Evolutionary conservation across 2,329 filamentous ascomycete species (phyloP).

Genomic region (Paecilomyces niveus): DNA sequence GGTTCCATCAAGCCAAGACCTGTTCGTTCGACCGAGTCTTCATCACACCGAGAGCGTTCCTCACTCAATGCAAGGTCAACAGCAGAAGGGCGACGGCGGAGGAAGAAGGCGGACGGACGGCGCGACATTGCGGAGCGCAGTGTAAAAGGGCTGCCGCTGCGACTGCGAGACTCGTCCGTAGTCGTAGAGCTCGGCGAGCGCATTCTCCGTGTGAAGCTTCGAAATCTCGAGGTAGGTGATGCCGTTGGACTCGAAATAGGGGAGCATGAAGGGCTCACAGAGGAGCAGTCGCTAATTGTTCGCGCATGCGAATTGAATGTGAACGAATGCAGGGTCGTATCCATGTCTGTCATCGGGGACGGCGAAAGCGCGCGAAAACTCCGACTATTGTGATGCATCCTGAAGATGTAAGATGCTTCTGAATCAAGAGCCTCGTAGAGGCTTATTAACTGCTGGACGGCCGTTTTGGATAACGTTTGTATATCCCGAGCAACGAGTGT

Average conservation of each 20-base stretch:
- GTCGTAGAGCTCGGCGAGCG: constrained; percentile 9
- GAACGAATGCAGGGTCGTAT: constrained; percentile 25
- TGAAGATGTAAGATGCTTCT: neutral
- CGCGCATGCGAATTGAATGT: constrained; percentile 12
- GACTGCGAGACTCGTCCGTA: constrained; percentile 10
- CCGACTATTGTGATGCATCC: constrained; percentile 6
- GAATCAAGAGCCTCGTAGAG: constrained; percentile 13
- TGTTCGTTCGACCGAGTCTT: constrained; percentile 31
- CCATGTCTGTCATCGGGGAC: constrained; percentile 21
- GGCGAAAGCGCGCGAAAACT: constrained; percentile 8
- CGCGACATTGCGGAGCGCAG: constrained; percentile 20
- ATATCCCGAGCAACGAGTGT: neutral
- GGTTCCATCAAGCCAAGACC: constrained; percentile 40
- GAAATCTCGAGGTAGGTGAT: constrained; percentile 22
- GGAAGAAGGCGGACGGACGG: constrained; percentile 21
- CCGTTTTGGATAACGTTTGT: constrained; percentile 5
- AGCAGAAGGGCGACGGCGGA: constrained; percentile 36
- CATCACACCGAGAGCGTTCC: constrained; percentile 33
- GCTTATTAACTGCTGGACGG: constrained; percentile 13
- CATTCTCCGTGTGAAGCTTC: constrained; percentile 15
- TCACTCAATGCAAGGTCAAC: constrained; percentile 38
- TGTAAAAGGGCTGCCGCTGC: constrained; percentile 22
- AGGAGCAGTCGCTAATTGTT: constrained; percentile 14
- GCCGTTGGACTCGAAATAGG: constrained; percentile 21
- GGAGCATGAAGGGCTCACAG: constrained; percentile 21